These are phyloP conservation scores for Vicia villosa DNA, from an alignment of 306 rosid species.

Conservation along the genomic window DNA sequence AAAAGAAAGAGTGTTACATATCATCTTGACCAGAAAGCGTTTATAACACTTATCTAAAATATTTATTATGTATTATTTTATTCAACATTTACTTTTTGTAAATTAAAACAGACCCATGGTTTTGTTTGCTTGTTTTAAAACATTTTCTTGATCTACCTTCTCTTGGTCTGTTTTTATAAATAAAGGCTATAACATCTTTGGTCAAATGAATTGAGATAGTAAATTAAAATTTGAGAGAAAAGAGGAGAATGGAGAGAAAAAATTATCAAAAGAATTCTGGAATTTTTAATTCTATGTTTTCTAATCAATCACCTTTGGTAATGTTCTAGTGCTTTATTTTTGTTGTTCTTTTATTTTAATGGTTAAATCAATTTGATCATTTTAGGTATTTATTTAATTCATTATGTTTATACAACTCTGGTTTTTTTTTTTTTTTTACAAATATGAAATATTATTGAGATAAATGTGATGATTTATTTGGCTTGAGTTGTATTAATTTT, in stretches of 20 bases:
- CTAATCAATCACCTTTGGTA: neutral
- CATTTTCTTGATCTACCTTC: too few relatives aligned
- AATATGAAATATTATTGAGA: neutral
- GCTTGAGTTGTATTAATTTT: neutral
- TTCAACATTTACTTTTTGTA: too few relatives aligned
- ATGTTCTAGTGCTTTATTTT: neutral
- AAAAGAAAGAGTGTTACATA: too few relatives aligned
- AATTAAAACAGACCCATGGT: too few relatives aligned
- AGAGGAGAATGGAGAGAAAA: conserved; percentile 57
- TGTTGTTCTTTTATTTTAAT: neutral
- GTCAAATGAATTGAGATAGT: too few relatives aligned
- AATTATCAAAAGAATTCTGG: conserved; percentile 55
- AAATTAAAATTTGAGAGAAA: neutral
- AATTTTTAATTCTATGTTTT: conserved; percentile 59
- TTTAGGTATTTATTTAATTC: neutral
- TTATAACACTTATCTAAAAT: too few relatives aligned
- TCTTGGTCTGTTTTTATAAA: too few relatives aligned
- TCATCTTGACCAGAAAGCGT: too few relatives aligned
- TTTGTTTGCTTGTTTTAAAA: too few relatives aligned
- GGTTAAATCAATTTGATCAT: neutral
- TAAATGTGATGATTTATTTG: neutral
- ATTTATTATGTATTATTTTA: too few relatives aligned
- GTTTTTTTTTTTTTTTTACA: neutral
- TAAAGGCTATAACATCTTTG: too few relatives aligned
- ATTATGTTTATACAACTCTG: neutral